Base-by-base conservation (phyloP, 192 early-diverging fungal species). In the Backusella macrospora region DNA sequence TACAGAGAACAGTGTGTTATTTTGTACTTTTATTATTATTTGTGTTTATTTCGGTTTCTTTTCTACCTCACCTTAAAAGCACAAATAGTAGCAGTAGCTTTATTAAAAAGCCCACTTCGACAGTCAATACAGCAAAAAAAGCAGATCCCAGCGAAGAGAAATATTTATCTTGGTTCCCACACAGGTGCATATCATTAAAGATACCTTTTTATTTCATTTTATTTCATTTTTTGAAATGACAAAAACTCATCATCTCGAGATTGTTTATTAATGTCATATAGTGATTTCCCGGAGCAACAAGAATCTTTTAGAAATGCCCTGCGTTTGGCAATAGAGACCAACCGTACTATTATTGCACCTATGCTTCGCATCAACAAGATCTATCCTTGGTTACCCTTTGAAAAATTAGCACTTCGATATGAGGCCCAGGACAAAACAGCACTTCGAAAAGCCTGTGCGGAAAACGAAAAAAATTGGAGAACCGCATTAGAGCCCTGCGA, bases 221-320 rank as follows among this genome's bases (percentile, higher is more conserved):
- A 43, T 21, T 26, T 43, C 47, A 46, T 68, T 68, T 68, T 26
- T 46, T 46, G n/a, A 29, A 48, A 29, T 37, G 42, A 18, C 14
- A 43, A 21, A 44, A 23, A 63, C 62, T 63, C 62, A 26, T 63
- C 62, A 52, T 52, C 48, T 55, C 52, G 52, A 55, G 52, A 55
- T 55, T 55, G 4, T 23, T 23, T 55, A 37, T 37, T 34, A 34
- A 34, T 34, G 29, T 55, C 13, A 29, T 62, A 15, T 49, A 76
- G 74, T 13, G 68, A 62, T 65, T 69, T 76, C 37, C 34, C 68
- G 26, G 74, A 76, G 44, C 75, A 76, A 59, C 68, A 69, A n/a
- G 47, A 71, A 62, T 43, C 75, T 1, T 70, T 76, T 65, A 38
- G 69, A 76, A 76, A 76, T 65, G 75, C 47, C 16, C 21, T 76